Percentiles rank a stretch among this genome's conserved stretches.
Evolutionary conservation across 176 grass and related monocot species (phyloP).

Genomic region (Phyllostachys edulis): DNA sequence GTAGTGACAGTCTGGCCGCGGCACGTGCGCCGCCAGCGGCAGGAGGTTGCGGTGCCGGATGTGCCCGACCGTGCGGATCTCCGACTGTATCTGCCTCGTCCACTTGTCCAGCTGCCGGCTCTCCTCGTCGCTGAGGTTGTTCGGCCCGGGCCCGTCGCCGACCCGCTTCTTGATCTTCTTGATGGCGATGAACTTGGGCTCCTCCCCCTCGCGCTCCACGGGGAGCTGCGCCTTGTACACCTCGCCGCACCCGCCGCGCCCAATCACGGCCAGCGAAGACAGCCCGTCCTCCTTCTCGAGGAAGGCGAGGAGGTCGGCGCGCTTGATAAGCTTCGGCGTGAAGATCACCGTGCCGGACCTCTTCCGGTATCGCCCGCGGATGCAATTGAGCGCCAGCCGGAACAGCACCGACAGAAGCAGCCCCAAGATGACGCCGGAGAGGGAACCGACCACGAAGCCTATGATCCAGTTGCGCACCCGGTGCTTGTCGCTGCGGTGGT

Average conservation of each 20-base stretch:
- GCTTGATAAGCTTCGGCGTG: constrained; percentile 68
- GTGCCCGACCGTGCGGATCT: constrained; percentile 77
- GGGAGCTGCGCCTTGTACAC: constrained; percentile 69
- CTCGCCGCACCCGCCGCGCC: constrained; percentile 81
- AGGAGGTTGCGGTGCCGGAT: constrained; percentile 90
- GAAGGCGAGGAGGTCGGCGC: constrained; percentile 57
- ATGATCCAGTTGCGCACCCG: constrained; percentile 58
- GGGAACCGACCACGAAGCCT: constrained; percentile 52
- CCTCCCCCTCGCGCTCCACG: constrained; percentile 3
- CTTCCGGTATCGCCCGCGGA: constrained; percentile 49
- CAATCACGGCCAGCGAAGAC: constrained; percentile 53
- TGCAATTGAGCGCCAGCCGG: constrained; percentile 53
- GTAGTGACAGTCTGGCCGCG: constrained; percentile 69
- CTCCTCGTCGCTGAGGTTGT: constrained; percentile 60
- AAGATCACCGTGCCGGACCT: constrained; percentile 52
- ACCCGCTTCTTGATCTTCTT: constrained; percentile 63
- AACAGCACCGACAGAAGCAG: constrained; percentile 47
- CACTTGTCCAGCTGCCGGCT: constrained; percentile 61
- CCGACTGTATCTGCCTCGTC: constrained; percentile 76
- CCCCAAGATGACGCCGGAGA: constrained; percentile 50
- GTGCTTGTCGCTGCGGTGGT: constrained; percentile 31
- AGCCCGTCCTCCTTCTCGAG: constrained; percentile 71
- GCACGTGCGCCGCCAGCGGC: constrained; percentile 66
- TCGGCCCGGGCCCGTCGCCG: neutral
- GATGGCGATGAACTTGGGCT: constrained; percentile 54